Evolutionary conservation across 2,329 filamentous ascomycete genomes (phyloP).

Genomic region (Botrytis byssoidea): DNA sequence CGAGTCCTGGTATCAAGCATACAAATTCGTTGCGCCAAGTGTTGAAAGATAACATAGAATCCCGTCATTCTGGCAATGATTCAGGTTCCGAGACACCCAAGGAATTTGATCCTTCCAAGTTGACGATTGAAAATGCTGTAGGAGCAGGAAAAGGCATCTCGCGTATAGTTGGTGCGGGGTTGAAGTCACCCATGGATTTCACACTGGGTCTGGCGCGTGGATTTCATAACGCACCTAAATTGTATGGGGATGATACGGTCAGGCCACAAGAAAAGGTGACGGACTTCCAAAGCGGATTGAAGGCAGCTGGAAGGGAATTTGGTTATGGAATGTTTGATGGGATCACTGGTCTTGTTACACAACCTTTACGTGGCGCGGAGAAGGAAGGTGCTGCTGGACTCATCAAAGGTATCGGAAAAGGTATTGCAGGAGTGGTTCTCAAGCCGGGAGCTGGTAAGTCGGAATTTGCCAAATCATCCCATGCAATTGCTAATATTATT

Average conservation of each 20-base stretch:
- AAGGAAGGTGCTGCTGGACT: conserved; percentile 66
- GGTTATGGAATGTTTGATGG: conserved; percentile 78
- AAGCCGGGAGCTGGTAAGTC: conserved; percentile 76
- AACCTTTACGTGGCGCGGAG: conserved; percentile 68
- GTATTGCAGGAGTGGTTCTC: conserved; percentile 74
- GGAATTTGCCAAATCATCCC: background rate
- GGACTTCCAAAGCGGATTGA: conserved; percentile 71
- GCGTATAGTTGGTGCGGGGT: conserved; percentile 70
- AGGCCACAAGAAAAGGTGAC: conserved; percentile 77
- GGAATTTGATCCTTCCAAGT: conserved; percentile 31
- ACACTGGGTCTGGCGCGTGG: conserved; percentile 79
- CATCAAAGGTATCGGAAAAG: conserved; percentile 78
- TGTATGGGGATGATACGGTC: conserved; percentile 83
- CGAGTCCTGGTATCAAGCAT: conserved; percentile 18
- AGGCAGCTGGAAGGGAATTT: conserved; percentile 75
- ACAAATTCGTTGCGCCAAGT: conserved; percentile 36
- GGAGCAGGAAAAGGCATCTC: conserved; percentile 61
- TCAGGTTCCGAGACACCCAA: conserved; percentile 31
- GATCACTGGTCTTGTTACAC: conserved; percentile 75
- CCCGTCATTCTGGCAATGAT: conserved; percentile 12
- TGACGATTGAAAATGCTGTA: conserved; percentile 54
- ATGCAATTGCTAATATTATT: conserved; percentile 19
- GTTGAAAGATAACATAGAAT: conserved; percentile 34
- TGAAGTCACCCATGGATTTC: conserved; percentile 82
- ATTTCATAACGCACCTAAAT: conserved; percentile 80